Evolutionary conservation across 2,329 filamentous ascomycete species (phyloP).

Genomic region (Fusarium sp.): DNA sequence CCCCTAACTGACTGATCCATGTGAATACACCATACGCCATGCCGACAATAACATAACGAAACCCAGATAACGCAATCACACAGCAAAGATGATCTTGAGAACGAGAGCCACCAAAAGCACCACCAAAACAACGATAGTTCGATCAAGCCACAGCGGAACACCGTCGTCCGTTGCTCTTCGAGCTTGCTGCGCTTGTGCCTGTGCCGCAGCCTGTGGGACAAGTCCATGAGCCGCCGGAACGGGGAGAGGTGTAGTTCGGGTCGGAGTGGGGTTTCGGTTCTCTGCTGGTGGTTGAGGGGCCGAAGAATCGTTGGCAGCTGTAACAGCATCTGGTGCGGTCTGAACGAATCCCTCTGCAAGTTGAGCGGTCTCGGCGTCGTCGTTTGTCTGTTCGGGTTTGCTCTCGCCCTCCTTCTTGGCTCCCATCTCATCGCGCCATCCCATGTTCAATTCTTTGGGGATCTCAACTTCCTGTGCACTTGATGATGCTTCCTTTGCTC

Average conservation of each 20-base stretch:
- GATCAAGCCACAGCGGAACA: slow-evolving; percentile 81
- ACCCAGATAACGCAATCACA: slow-evolving; percentile 11
- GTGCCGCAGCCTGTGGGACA: slow-evolving; percentile 6
- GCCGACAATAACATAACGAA: background rate
- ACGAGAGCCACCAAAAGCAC: slow-evolving; percentile 78
- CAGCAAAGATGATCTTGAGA: slow-evolving; percentile 60
- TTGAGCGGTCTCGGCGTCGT: slow-evolving; percentile 56
- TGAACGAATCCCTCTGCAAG: slow-evolving; percentile 68
- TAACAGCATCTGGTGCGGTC: slow-evolving; percentile 48
- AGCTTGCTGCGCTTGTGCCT: slow-evolving; percentile 26
- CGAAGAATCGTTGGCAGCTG: background rate
- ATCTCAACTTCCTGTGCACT: slow-evolving; percentile 56
- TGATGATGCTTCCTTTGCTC: slow-evolving; percentile 53
- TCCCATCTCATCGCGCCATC: slow-evolving; percentile 77
- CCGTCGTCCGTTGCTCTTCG: slow-evolving; percentile 52
- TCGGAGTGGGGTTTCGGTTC: slow-evolving; percentile 23
- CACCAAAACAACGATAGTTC: slow-evolving; percentile 78
- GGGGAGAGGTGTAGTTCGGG: slow-evolving; percentile 17
- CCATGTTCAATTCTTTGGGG: slow-evolving; percentile 69
- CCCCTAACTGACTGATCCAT: slow-evolving; percentile 10
- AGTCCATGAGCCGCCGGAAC: slow-evolving; percentile 13
- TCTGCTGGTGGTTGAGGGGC: slow-evolving; percentile 10
- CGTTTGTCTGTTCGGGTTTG: slow-evolving; percentile 29
- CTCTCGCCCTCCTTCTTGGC: slow-evolving; percentile 33
- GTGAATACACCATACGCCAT: slow-evolving; percentile 16